Evolutionary conservation across 202 grass and related monocot genomes (phyloP).

Genomic region (Musa balbisiana): DNA sequence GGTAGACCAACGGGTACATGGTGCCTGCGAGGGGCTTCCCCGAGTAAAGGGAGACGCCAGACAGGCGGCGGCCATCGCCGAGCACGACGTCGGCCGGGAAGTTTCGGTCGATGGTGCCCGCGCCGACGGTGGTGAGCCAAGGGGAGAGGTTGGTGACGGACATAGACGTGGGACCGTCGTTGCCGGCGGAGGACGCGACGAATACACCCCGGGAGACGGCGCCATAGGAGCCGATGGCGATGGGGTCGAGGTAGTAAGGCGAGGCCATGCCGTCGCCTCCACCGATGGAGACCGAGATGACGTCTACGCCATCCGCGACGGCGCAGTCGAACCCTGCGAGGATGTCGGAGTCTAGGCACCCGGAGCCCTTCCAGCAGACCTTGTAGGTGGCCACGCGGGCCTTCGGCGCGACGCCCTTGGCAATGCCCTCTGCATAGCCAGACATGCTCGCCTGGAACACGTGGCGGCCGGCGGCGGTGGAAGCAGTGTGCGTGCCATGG

Average conservation of each 20-base stretch:
- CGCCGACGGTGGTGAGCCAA: constrained; percentile 84
- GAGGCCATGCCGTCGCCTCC: constrained; percentile 55
- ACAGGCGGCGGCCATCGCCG: constrained; percentile 52
- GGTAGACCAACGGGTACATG: constrained; percentile 59
- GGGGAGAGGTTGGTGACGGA: constrained; percentile 90
- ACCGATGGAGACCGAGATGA: constrained; percentile 89
- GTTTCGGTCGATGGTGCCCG: constrained; percentile 80
- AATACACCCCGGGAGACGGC: constrained; percentile 64
- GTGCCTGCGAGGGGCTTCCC: constrained; percentile 44
- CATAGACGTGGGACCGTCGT: constrained; percentile 70
- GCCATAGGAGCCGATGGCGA: constrained; percentile 73
- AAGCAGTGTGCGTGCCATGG: constrained; percentile 78
- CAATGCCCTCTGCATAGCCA: constrained; percentile 64
- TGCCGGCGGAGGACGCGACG: constrained; percentile 77
- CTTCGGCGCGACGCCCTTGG: constrained; percentile 93
- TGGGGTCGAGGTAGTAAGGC: constrained; percentile 85
- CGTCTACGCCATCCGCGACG: constrained; percentile 77
- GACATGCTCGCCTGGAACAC: constrained; percentile 66
- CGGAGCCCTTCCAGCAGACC: constrained; percentile 86
- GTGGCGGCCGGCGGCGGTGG: constrained; percentile 79
- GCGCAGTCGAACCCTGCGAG: constrained; percentile 88
- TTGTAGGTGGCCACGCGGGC: constrained; percentile 83
- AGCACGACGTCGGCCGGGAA: constrained; percentile 71
- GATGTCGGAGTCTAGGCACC: constrained; percentile 94
- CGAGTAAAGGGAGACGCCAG: constrained; percentile 74